Base-by-base conservation (phyloP, 164 flowering plant species). In the Piper longum region DNA sequence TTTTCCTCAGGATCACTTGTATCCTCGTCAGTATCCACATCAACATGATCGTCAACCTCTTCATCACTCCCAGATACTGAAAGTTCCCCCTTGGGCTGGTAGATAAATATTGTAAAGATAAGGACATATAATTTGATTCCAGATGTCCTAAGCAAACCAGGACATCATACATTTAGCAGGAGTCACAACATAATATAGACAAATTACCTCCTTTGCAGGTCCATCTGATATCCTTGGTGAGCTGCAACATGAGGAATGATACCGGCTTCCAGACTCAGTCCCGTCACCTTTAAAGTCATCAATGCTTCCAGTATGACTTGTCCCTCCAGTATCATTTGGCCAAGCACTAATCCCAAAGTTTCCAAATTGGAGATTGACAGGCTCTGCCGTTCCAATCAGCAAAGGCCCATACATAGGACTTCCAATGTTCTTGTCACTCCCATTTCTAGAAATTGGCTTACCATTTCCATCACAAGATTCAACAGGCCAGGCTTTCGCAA, bases 1-100 rank as follows among this genome's bases (percentile, higher is more conserved):
- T 84, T 75, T 58, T 72, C 69, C 55, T 54, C 78, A 58, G 57
- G 73, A 65, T 89, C 98, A 73, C 86, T 86, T 1, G 85, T 71
- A 78, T 92, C 98, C 62, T 89, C 97, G 64, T 92, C 96, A 13
- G 84, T 89, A 71, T 82, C 88, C 4, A 52, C 67, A 45, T 84
- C 93, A 12, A 75, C 77, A 59, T 75, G 76, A 63, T 82, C 90
- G 70, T 93, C 97, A 63, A 69, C 82, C 75, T 92, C 98, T 73
- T 92, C 98, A 65, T 93, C 98, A 69, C 97, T 93, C 16, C 95
- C 93, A 69, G 78, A 66, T 43, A 89, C 97, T 13, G 86, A 88
- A 5, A 74, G 60, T n/a, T 84, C 90, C 75, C 85, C 96, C 79
- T 79, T 93, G 45, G 75, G 91, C 97, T 93, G 78, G 36, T 74